A percentile compares a stretch with the other conserved stretches of the same genome.
Conservation (phyloP, 129 eudicot genomes). For the Cynara cardunculus region DNA sequence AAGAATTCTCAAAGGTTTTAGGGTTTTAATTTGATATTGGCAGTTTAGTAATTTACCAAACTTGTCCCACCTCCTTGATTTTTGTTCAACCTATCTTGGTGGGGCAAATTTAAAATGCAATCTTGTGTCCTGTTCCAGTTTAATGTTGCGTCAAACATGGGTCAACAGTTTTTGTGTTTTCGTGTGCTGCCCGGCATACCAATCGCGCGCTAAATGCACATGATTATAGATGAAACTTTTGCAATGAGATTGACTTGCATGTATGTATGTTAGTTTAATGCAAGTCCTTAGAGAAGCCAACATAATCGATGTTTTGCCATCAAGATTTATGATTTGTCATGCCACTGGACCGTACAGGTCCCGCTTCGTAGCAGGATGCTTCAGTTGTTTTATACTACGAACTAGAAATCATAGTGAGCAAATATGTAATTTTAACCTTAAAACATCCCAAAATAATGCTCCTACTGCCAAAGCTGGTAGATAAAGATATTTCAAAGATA, state of each 20-base stretch:
- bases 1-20: too few relatives aligned
- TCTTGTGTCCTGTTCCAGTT: too few relatives aligned
- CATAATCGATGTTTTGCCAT: too few relatives aligned
- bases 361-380: too few relatives aligned
- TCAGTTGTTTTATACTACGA: neutral
- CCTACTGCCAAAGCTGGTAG: neutral
- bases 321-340: neutral
- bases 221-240: neutral
- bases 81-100: too few relatives aligned
- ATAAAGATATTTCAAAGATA: neutral
- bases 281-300: neutral
- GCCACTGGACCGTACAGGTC: neutral
- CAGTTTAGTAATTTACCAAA: too few relatives aligned
- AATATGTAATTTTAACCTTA: neutral
- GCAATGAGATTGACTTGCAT: neutral
- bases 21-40: too few relatives aligned
- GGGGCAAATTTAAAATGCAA: too few relatives aligned
- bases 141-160: too few relatives aligned
- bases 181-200: too few relatives aligned
- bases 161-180: too few relatives aligned
- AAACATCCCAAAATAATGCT: neutral
- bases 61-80: too few relatives aligned
- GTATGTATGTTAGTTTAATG: conserved; percentile 5
- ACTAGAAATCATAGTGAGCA: neutral
- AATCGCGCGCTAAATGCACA: neutral